Evolutionary conservation across 1,139 yeast genomes (phyloP).

Genomic region (Yarrowia galli): DNA sequence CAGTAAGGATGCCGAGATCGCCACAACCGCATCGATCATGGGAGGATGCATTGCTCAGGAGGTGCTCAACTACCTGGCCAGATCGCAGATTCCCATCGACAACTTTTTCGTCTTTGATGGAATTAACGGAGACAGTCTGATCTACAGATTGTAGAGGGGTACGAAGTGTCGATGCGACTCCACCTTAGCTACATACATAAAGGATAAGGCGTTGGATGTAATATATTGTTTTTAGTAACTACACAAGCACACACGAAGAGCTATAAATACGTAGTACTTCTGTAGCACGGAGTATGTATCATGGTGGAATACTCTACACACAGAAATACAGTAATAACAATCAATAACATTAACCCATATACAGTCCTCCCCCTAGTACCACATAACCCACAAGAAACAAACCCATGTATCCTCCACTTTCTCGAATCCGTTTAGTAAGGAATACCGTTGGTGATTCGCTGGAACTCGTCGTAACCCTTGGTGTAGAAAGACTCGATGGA

Average conservation of each 20-base stretch:
- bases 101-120: slow-evolving; percentile 83
- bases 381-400: background rate
- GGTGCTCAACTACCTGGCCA: slow-evolving; percentile 79
- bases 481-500: slow-evolving; percentile 90
- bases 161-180: too few relatives aligned
- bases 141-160: slow-evolving; percentile 58
- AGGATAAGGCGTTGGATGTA: background rate
- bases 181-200: too few relatives aligned
- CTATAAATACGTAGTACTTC: too few relatives aligned
- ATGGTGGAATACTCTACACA: background rate
- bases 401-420: too few relatives aligned
- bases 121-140: slow-evolving; percentile 73
- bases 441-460: slow-evolving; percentile 92
- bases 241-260: too few relatives aligned
- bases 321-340: background rate
- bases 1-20: slow-evolving; percentile 66
- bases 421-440: slow-evolving; percentile 63
- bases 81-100: slow-evolving; percentile 80
- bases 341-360: slow-evolving; percentile 27
- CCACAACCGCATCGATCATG: slow-evolving; percentile 85
- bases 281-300: too few relatives aligned
- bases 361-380: slow-evolving; percentile 5
- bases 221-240: too few relatives aligned
- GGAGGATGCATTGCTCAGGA: slow-evolving; percentile 95
- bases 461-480: slow-evolving; percentile 97